Percentiles rank a stretch among this genome's conserved stretches.
Conservation (phyloP, 2,329 filamentous ascomycete genomes). For the Ophiocordyceps australis region DNA sequence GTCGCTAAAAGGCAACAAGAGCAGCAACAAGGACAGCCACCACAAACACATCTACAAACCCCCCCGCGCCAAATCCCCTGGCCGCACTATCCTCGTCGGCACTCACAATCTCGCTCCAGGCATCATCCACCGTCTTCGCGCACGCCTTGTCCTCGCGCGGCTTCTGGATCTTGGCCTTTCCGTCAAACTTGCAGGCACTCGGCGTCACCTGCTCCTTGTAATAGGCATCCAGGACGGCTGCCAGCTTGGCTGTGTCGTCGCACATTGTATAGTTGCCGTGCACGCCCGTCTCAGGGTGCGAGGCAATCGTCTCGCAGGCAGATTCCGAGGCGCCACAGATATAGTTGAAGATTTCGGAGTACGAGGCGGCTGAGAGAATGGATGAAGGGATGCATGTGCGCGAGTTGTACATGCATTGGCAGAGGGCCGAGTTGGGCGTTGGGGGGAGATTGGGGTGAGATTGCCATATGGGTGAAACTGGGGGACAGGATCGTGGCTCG, state of each 20-base stretch:
- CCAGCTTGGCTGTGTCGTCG: constrained; percentile 49
- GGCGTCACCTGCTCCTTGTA: constrained; percentile 33
- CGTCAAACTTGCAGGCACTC: constrained; percentile 52
- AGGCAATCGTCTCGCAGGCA: constrained; percentile 47
- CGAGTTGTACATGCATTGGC: constrained; percentile 69
- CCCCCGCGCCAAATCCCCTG: not conserved
- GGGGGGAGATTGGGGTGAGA: constrained; percentile 54
- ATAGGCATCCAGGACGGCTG: constrained; percentile 58
- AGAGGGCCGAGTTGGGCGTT: constrained; percentile 60
- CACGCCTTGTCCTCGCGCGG: constrained; percentile 32
- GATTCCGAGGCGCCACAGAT: constrained; percentile 43
- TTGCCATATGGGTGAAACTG: constrained; percentile 42
- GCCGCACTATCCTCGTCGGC: not conserved
- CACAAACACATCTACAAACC: no score
- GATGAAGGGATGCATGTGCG: constrained; percentile 51
- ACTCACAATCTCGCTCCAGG: no score
- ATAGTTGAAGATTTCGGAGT: constrained; percentile 54
- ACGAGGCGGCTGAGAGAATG: constrained; percentile 36
- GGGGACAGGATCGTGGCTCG: constrained; percentile 57
- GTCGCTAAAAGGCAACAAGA: no score
- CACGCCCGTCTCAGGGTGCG: constrained; percentile 20
- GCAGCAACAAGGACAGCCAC: no score
- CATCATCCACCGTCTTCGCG: constrained; percentile 35
- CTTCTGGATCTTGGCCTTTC: constrained; percentile 37
- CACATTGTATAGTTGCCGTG: constrained; percentile 74